These are phyloP conservation scores for Clonostachys rosea DNA, from an alignment of 2,329 filamentous ascomycete species.

Conservation along the genomic window DNA sequence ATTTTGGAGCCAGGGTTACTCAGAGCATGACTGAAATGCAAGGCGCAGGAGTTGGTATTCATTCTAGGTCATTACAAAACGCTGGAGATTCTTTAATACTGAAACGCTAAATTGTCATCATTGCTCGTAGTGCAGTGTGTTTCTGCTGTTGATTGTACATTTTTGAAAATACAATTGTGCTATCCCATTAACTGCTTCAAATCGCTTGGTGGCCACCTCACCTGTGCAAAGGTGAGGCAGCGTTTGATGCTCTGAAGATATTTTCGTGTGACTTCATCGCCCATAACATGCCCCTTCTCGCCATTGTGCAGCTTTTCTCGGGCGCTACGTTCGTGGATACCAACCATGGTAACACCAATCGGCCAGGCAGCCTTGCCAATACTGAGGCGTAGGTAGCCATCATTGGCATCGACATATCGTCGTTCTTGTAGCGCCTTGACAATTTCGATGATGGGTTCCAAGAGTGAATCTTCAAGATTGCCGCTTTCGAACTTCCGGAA, in stretches of 20 bases:
- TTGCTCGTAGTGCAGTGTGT: not conserved
- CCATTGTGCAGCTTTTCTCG: conserved; percentile 91
- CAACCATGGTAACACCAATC: conserved; percentile 99
- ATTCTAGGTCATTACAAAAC: too few species aligned
- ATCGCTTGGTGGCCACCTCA: conserved; percentile 92
- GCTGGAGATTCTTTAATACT: not conserved
- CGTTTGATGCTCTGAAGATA: conserved; percentile 97
- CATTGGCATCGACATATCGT: conserved; percentile 92
- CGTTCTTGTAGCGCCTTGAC: conserved; percentile 85
- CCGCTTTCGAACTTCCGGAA: conserved; percentile 85
- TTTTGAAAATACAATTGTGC: not conserved
- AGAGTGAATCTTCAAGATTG: conserved; percentile 72
- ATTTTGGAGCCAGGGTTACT: too few species aligned
- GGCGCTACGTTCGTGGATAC: conserved; percentile 95
- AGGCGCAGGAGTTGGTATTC: too few species aligned
- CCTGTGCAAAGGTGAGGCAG: conserved; percentile 93
- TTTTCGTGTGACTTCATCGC: conserved; percentile 91
- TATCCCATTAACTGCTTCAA: conserved; percentile 87
- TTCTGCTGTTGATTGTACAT: too few species aligned
- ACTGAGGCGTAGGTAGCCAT: conserved; percentile 86
- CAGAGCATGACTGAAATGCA: too few species aligned
- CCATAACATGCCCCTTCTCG: conserved; percentile 91
- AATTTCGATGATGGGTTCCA: conserved; percentile 85
- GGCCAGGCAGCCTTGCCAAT: conserved; percentile 98
- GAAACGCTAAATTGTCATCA: not conserved